A percentile compares a stretch with the other conserved stretches of the same genome.
phyloP scores from a whole-genome alignment of 805 yeast genomes.

The Cyberlindnera misumaiensis region DNA sequence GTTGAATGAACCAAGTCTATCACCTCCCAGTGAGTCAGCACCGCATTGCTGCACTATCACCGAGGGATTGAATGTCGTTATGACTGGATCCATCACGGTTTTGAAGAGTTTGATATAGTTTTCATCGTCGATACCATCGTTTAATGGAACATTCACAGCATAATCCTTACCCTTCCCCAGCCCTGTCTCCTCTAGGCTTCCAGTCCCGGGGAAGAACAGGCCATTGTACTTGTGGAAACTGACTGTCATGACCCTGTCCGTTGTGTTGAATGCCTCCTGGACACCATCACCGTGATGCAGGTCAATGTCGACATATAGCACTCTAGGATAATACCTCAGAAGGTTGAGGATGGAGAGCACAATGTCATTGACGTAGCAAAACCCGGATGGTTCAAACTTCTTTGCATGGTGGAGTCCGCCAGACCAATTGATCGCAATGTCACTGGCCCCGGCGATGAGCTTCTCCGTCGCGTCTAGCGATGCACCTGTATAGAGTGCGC shows the following conservation, averaged over 20 bases:
- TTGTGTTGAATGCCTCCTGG: conserved; percentile 91
- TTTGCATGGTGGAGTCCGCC: conserved; percentile 98
- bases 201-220: conserved; percentile 96
- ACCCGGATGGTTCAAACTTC: conserved; percentile 89
- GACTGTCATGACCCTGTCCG: conserved; percentile 95
- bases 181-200: conserved; percentile 84
- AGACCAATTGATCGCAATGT: conserved; percentile 92
- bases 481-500: conserved; percentile 87
- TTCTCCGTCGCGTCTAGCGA: conserved; percentile 89
- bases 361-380: conserved; percentile 92
- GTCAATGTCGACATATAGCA: conserved; percentile 88
- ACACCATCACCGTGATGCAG: conserved; percentile 98
- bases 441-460: conserved; percentile 78
- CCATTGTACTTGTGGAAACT: conserved; percentile 92
- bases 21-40: conserved; percentile 92
- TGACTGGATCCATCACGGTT: conserved; percentile 83
- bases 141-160: conserved; percentile 83
- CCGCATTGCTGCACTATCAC: conserved; percentile 96
- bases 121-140: conserved; percentile 95
- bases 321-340: conserved; percentile 84
- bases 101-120: conserved; percentile 70
- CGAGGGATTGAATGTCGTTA: conserved; percentile 87
- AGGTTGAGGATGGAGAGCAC: conserved; percentile 83
- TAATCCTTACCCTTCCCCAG: conserved; percentile 84
- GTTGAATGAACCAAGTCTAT: conserved; percentile 90